phyloP scores from a whole-genome alignment of 2,329 filamentous ascomycete genomes.

The Amphichorda felina region DNA sequence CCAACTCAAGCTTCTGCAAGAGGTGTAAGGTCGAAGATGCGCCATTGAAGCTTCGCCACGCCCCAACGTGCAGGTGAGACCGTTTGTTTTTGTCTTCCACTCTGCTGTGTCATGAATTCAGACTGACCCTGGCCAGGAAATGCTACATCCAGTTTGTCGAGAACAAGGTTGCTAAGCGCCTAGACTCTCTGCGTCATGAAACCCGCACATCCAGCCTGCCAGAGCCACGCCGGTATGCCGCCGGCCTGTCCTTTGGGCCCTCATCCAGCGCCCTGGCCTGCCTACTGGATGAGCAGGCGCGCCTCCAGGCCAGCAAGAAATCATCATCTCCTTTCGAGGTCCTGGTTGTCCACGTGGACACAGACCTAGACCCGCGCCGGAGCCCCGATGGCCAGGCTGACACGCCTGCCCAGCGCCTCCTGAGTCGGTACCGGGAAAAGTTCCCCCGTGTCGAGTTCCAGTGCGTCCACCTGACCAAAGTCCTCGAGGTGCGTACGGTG shows the following conservation, averaged over 20 bases:
- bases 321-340: constrained; percentile 58
- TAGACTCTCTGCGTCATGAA: constrained; percentile 38
- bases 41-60: constrained; percentile 15
- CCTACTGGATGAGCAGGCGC: constrained; percentile 54
- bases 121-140: constrained; percentile 11
- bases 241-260: constrained; percentile 74
- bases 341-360: constrained; percentile 44
- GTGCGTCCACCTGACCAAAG: constrained; percentile 49
- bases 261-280: constrained; percentile 71
- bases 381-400: constrained; percentile 6
- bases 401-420: constrained; percentile 28
- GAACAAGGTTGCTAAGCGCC: constrained; percentile 68
- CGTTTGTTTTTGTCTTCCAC: neutral
- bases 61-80: constrained; percentile 19
- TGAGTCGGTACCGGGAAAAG: constrained; percentile 38
- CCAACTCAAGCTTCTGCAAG: constrained; percentile 12
- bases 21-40: constrained; percentile 18
- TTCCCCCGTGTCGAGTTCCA: constrained; percentile 59
- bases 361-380: constrained; percentile 16
- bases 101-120: neutral
- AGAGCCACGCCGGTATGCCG: constrained; percentile 39
- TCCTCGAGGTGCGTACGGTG: constrained; percentile 38
- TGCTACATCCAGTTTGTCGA: constrained; percentile 73
- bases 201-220: constrained; percentile 22
- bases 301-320: constrained; percentile 51